Percentiles rank a stretch among this genome's conserved stretches.
Evolutionary conservation across 2,329 filamentous ascomycete species (phyloP).

Genomic region (Ceratocystis variospora): DNA sequence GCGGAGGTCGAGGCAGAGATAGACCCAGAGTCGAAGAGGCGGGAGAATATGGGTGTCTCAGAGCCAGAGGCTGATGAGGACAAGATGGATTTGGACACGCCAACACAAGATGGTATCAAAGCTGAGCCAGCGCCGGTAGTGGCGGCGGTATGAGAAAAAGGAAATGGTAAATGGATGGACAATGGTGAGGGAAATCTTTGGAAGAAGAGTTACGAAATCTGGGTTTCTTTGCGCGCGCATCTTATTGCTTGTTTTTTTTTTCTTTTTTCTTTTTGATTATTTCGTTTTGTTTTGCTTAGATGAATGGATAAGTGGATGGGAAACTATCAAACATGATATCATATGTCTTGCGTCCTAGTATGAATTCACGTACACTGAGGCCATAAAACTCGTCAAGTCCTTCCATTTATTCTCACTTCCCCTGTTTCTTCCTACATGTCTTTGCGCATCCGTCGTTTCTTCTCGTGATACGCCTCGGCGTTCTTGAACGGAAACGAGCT

Average conservation of each 20-base stretch:
- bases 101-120: neutral
- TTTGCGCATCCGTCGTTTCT: conserved; percentile 28
- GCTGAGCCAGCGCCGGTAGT: neutral
- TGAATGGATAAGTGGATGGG: no score
- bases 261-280: no score
- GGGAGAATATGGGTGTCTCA: no score
- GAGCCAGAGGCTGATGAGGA: conserved; percentile 4
- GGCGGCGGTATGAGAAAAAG: neutral
- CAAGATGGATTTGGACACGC: conserved; percentile 2
- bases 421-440: neutral
- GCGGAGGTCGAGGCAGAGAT: neutral
- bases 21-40: no score
- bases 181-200: neutral
- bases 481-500: conserved; percentile 31
- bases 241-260: no score
- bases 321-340: no score
- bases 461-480: conserved; percentile 27
- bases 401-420: neutral
- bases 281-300: no score
- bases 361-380: neutral
- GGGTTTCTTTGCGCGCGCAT: no score
- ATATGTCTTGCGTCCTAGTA: neutral
- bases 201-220: neutral
- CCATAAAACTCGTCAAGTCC: neutral
- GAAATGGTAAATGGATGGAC: neutral